These are phyloP conservation scores for Calonectria hongkongensis DNA, from an alignment of 2,329 filamentous ascomycete species.

Conservation along the genomic window DNA sequence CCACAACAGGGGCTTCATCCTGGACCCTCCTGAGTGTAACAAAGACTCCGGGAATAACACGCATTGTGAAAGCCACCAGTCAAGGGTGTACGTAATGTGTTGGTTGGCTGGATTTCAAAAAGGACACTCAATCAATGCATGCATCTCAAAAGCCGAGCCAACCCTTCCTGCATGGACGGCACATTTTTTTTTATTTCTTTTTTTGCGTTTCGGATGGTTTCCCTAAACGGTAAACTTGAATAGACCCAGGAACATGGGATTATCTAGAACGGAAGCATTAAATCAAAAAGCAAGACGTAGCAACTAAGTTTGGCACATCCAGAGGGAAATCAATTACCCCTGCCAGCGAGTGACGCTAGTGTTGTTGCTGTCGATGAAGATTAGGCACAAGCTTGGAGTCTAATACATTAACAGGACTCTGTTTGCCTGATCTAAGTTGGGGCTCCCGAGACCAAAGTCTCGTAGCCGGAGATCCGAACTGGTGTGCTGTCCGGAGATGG, in stretches of 20 bases:
- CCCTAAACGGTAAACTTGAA: neutral
- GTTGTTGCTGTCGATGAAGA: conserved; percentile 43
- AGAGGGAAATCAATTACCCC: conserved; percentile 26
- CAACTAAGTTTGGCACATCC: conserved; percentile 59
- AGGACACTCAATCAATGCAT: neutral
- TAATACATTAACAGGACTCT: conserved; percentile 24
- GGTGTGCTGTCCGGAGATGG: conserved; percentile 51
- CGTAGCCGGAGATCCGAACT: conserved; percentile 28
- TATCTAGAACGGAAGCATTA: neutral
- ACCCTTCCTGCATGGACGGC: neutral
- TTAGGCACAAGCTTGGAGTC: conserved; percentile 21
- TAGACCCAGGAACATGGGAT: neutral
- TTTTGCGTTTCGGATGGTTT: neutral
- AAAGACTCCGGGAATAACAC: conserved; percentile 14
- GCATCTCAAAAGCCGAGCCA: neutral
- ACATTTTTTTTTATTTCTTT: neutral
- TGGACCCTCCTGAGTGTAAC: conserved; percentile 24
- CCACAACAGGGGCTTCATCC: conserved; percentile 19
- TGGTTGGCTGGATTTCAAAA: neutral
- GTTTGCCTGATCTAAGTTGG: conserved; percentile 12
- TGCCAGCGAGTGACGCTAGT: conserved; percentile 39
- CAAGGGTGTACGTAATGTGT: conserved; percentile 27
- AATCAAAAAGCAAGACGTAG: neutral
- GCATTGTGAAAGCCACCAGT: neutral
- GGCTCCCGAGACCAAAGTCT: conserved; percentile 27